These are phyloP conservation scores for Falciphora oryzae DNA, from an alignment of 2,329 filamentous ascomycete genomes.

Conservation along the genomic window DNA sequence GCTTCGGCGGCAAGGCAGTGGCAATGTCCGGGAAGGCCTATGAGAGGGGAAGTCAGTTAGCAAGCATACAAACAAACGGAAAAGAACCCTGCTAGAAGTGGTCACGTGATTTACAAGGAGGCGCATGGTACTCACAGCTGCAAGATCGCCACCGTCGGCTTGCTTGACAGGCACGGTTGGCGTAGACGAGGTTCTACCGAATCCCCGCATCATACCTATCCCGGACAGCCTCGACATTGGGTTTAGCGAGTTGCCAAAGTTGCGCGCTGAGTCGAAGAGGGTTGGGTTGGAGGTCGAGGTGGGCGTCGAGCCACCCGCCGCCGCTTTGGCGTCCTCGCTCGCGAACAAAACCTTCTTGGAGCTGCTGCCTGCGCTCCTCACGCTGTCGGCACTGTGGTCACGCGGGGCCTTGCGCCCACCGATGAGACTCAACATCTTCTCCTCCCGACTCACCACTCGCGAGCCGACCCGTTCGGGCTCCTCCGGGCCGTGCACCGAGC, in stretches of 20 bases:
- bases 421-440: slow-evolving; percentile 65
- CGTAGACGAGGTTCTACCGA: slow-evolving; percentile 53
- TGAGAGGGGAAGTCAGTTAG: neutral
- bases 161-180: slow-evolving; percentile 32
- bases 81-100: neutral
- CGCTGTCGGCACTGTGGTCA: slow-evolving; percentile 73
- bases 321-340: slow-evolving; percentile 26
- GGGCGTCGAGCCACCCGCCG: slow-evolving; percentile 16
- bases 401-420: slow-evolving; percentile 51
- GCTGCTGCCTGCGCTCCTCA: slow-evolving; percentile 54
- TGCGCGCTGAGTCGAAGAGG: slow-evolving; percentile 73
- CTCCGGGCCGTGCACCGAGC: slow-evolving; percentile 40
- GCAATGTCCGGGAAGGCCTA: slow-evolving; percentile 59
- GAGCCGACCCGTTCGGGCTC: slow-evolving; percentile 21
- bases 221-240: slow-evolving; percentile 73
- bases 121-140: slow-evolving; percentile 40
- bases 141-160: slow-evolving; percentile 49
- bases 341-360: slow-evolving; percentile 49
- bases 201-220: slow-evolving; percentile 69
- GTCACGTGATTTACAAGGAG: neutral
- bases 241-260: slow-evolving; percentile 73
- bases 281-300: slow-evolving; percentile 46
- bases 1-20: slow-evolving; percentile 46
- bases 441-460: slow-evolving; percentile 38
- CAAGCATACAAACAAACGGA: neutral